Evolutionary conservation across 768 basidiomycete species (phyloP), one percentile per base, ranked within the genome.

Genomic region (Termitomyces sp.): DNA sequence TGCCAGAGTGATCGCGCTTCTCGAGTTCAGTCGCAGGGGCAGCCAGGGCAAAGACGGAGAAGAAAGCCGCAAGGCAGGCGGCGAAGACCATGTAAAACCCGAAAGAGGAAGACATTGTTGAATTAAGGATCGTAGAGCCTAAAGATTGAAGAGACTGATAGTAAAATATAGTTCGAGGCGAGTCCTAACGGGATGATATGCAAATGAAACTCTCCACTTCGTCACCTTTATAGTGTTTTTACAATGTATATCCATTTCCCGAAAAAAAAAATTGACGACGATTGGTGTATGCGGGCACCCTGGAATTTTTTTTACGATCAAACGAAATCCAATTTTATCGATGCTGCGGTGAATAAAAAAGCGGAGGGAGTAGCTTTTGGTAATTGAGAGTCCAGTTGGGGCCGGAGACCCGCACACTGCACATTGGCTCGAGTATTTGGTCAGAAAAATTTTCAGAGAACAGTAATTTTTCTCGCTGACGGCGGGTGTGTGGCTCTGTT

Each of bases 1-100:
- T 64, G 39, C 63, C 63, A 27, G 53, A 39, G 20, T 53, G 53
- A 32, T 46, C 43, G 12, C 63, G 61, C 46, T 57, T 60, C 51
- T 48, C 41, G 18, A 64, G 34, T 34, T 8, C 42, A 24, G 52
- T 26, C 27, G 53, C 46, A 16, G 63, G 63, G n/a, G 58, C 43
- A 6, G 61, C 63, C 5, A 58, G n/a, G 41, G 56, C 27, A 27
- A 59, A 6, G 18, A 55, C 44, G 27, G 59, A 58, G 54, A 62
- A 59, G 36, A 59, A 42, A 14, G 51, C 42, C 18, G 46, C 55
- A 39, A 64, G 37, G 42, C 39, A 53, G 27, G 56, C 47, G 43
- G 22, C 34, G 27, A 62, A 56, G 56, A 63, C 29, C 54, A 41
- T 58, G 53, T 48, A 56, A 54, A 55, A 53, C 0, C 62, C 53